Percentiles rank a stretch among this genome's conserved stretches.
phyloP scores from a whole-genome alignment of 257 asterid genomes.

The Solanum piurae region DNA sequence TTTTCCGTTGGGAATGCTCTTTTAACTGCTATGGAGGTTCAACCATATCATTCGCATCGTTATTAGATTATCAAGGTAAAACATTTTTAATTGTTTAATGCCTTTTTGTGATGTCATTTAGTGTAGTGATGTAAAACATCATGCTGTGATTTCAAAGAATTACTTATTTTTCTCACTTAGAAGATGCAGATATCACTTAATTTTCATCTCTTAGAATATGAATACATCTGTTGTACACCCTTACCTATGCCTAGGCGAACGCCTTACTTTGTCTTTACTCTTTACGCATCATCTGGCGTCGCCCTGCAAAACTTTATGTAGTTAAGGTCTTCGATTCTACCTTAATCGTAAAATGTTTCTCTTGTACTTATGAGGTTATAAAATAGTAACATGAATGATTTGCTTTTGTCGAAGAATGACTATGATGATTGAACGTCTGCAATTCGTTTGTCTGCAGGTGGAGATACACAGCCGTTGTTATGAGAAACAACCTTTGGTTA shows the following conservation, averaged over 20 bases:
- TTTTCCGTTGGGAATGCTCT: not conserved
- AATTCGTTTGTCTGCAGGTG: not conserved
- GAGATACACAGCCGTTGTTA: slow-evolving; percentile 89
- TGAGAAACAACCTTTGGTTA: slow-evolving; percentile 61
- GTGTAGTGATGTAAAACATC: not conserved
- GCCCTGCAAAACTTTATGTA: not conserved
- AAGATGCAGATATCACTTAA: too few species aligned
- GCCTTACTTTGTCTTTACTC: not conserved
- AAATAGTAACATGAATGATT: too few species aligned
- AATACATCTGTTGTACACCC: too few species aligned
- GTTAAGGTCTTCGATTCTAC: not conserved
- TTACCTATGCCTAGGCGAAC: too few species aligned
- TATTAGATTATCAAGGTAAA: too few species aligned
- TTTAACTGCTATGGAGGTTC: not conserved
- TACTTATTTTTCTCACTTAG: too few species aligned
- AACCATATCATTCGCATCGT: not conserved
- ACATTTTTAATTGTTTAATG: not conserved
- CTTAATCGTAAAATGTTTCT: not conserved
- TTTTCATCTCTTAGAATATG: too few species aligned
- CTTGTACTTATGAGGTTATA: not conserved
- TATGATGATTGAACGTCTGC: too few species aligned
- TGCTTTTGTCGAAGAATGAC: too few species aligned
- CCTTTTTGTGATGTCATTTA: not conserved
- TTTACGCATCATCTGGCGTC: not conserved
- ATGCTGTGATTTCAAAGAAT: not conserved